Percentiles rank a stretch among this genome's conserved stretches.
These are phyloP conservation scores for Arabidopsis thaliana DNA, from an alignment of 345 rosid genomes.

Conservation along the genomic window TAIR10.1 NC_003076.8:4191001-4191500, in stretches of 20 bases:
- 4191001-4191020: background rate
- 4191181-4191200: slow-evolving; percentile 14
- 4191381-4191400: slow-evolving; percentile 33
- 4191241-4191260: background rate
- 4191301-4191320: slow-evolving; percentile 51
- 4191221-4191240: slow-evolving; percentile 12
- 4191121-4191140: background rate
- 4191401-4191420: slow-evolving; percentile 43
- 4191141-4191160: slow-evolving; percentile 4
- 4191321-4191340: slow-evolving; percentile 47
- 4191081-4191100: slow-evolving; percentile 3
- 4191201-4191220: slow-evolving; percentile 14
- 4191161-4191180: slow-evolving; percentile 28
- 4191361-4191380: slow-evolving; percentile 36
- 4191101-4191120: slow-evolving; percentile 15
- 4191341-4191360: slow-evolving; percentile 44
- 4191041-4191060: background rate
- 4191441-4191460: slow-evolving; percentile 25
- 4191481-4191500: slow-evolving; percentile 28
- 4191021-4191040: background rate
- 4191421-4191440: slow-evolving; percentile 43
- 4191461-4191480: background rate
- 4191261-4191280: slow-evolving; percentile 40
- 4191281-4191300: slow-evolving; percentile 44
- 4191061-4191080: background rate